Evolutionary conservation across 805 yeast genomes (phyloP), one percentile per base, ranked within the genome.

Genomic region (Starmerella khaoyaiensis): DNA sequence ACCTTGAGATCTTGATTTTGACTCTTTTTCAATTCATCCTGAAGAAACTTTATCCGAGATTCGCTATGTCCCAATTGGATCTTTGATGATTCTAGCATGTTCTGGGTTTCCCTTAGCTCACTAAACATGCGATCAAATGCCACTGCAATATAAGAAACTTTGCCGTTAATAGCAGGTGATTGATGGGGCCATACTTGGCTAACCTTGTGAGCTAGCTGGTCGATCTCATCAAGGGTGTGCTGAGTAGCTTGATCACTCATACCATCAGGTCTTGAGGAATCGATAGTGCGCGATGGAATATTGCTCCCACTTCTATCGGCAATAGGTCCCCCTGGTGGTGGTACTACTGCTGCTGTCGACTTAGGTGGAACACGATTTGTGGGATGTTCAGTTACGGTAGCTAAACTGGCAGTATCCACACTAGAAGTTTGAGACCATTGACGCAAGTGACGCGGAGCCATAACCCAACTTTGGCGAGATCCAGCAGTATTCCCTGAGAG

Each of bases 131-230:
- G 20, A 14, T 46, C 48, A 19, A 49, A 40, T 2, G 50, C 43
- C 9, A 31, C 21, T 6, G 40, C 21, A 6, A 49, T 31, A 29
- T 33, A 50, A 2, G 36, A 30, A 12, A 40, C 21, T 18, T 41
- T 40, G 21, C 44, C 42, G 14, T 33, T 35, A n/a, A 45, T 45
- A 15, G 40, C 39, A 19, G 50, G 50, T 4, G 47, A 41, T 15
- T 33, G 30, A 7, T 29, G 21, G 3, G 50, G 51, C 23, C 41
- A 10, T 5, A 41, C 46, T 17, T 30, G 32, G 2, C 37, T 33
- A 11, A 50, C 28, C 5, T 36, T 31, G 7, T 32, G 23, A 9
- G 39, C 42, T n/a, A 50, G 37, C 5, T 20, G 12, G 15, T 37
- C 39, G 11, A 27, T 16, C 32, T 28, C 32, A 6, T 28, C 7